phyloP scores from a whole-genome alignment of 108 stramenopile genomes.

The Hondaea fermentalgiana region DNA sequence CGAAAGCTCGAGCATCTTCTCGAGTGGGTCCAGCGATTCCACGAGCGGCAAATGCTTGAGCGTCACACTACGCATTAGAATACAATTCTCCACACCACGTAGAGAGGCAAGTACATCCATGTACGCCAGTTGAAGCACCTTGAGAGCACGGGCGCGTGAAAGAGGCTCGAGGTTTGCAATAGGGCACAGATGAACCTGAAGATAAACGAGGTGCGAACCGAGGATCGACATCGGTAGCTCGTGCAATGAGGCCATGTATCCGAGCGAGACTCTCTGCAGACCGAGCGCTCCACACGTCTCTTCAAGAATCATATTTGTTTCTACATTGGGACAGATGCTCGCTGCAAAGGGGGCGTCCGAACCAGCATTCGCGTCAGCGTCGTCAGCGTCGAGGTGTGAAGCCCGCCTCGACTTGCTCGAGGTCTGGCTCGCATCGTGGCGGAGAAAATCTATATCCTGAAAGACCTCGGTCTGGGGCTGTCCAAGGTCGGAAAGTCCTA shows the following conservation, averaged over 20 bases:
- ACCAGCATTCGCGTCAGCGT: no score
- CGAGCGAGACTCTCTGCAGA: neutral
- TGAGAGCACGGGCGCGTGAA: neutral
- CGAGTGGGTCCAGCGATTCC: neutral
- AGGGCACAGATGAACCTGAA: neutral
- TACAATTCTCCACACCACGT: neutral
- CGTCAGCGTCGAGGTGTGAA: no score
- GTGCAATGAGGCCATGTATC: neutral
- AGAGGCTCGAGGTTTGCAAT: neutral
- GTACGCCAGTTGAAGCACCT: neutral
- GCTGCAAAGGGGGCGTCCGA: no score
- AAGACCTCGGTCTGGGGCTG: neutral
- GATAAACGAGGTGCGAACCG: neutral
- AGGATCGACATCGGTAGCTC: neutral
- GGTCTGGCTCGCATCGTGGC: no score
- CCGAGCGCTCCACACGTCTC: neutral
- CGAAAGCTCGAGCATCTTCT: neutral
- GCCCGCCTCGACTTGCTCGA: no score
- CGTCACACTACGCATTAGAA: neutral
- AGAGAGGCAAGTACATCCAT: neutral
- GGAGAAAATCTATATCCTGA: neutral
- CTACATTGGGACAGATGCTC: no score
- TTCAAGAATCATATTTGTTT: no score
- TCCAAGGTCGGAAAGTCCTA: neutral
- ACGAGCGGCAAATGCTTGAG: neutral